These are phyloP conservation scores for Sarocladiaceae sp. DNA, from an alignment of 2,329 filamentous ascomycete species.

Conservation along the genomic window DNA sequence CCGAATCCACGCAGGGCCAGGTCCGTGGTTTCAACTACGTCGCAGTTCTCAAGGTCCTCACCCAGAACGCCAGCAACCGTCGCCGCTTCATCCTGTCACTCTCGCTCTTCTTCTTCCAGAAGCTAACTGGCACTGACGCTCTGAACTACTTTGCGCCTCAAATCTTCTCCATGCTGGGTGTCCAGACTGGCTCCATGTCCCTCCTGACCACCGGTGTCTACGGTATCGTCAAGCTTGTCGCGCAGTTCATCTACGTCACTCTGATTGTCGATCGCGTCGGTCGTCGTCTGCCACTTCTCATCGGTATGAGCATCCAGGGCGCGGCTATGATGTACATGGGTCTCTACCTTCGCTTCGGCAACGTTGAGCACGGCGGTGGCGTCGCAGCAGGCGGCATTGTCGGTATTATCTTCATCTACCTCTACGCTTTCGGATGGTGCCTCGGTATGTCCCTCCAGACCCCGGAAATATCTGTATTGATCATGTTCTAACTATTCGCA, in stretches of 20 bases:
- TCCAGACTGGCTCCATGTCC: slow-evolving; percentile 21
- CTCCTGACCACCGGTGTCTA: slow-evolving; percentile 32
- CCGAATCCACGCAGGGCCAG: slow-evolving; percentile 6
- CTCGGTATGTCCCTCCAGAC: no score
- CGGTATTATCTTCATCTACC: slow-evolving; percentile 31
- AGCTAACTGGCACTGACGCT: slow-evolving; percentile 34
- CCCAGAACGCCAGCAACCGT: slow-evolving; percentile 18
- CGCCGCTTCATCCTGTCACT: slow-evolving; percentile 26
- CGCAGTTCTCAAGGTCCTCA: background rate
- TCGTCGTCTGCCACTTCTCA: slow-evolving; percentile 20
- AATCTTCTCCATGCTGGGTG: slow-evolving; percentile 35
- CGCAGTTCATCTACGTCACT: slow-evolving; percentile 22
- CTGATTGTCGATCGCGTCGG: slow-evolving; percentile 26
- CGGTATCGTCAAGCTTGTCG: slow-evolving; percentile 20
- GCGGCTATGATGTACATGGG: slow-evolving; percentile 23
- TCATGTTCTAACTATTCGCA: no score
- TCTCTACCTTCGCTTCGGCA: slow-evolving; percentile 29
- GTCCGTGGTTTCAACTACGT: background rate
- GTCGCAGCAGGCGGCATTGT: slow-evolving; percentile 34
- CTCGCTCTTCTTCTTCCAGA: slow-evolving; percentile 35
- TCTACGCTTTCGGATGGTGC: slow-evolving; percentile 24
- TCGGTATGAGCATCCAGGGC: slow-evolving; percentile 19
- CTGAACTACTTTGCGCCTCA: slow-evolving; percentile 36
- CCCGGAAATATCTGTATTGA: no score
- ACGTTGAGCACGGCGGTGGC: slow-evolving; percentile 23